A percentile compares a stretch with the other conserved stretches of the same genome.
phyloP scores from a whole-genome alignment of 2,329 filamentous ascomycete species.

The Hypoxylon sp. region DNA sequence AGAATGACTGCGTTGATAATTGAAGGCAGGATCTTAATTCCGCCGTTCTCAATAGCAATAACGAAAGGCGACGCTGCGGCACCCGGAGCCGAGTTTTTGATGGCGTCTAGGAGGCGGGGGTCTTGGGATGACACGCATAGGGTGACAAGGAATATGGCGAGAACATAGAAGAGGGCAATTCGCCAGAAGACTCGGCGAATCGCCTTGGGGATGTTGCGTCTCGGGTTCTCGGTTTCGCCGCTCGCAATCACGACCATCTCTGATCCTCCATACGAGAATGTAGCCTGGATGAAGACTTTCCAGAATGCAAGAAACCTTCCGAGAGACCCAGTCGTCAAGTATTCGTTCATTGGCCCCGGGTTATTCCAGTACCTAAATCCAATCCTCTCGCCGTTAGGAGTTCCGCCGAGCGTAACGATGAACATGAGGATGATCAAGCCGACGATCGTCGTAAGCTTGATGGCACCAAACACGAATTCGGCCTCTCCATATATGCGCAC shows the following conservation, averaged over 20 bases:
- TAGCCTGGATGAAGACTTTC: constrained; percentile 64
- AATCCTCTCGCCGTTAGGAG: constrained; percentile 60
- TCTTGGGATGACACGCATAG: constrained; percentile 56
- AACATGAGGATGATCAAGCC: constrained; percentile 66
- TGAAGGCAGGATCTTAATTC: constrained; percentile 71
- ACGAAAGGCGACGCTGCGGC: constrained; percentile 71
- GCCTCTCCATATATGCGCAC: constrained; percentile 67
- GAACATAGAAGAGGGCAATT: constrained; percentile 76
- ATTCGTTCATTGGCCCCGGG: constrained; percentile 62
- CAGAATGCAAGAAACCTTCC: constrained; percentile 62
- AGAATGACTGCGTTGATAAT: constrained; percentile 79
- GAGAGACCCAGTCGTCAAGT: constrained; percentile 56
- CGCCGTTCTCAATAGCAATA: constrained; percentile 73
- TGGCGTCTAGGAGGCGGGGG: constrained; percentile 53
- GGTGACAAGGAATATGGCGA: constrained; percentile 69
- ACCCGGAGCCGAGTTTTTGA: constrained; percentile 48
- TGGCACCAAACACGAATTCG: constrained; percentile 66
- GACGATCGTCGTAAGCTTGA: constrained; percentile 66
- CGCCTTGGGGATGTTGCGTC: constrained; percentile 73
- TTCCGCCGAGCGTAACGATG: constrained; percentile 64
- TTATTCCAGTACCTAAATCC: constrained; percentile 63
- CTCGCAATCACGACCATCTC: constrained; percentile 63
- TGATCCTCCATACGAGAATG: constrained; percentile 65
- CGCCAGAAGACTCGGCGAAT: constrained; percentile 79
- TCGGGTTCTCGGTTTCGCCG: constrained; percentile 74